These are phyloP conservation scores for Erucastrum elatum DNA, from an alignment of 345 rosid species.

Conservation along the genomic window DNA sequence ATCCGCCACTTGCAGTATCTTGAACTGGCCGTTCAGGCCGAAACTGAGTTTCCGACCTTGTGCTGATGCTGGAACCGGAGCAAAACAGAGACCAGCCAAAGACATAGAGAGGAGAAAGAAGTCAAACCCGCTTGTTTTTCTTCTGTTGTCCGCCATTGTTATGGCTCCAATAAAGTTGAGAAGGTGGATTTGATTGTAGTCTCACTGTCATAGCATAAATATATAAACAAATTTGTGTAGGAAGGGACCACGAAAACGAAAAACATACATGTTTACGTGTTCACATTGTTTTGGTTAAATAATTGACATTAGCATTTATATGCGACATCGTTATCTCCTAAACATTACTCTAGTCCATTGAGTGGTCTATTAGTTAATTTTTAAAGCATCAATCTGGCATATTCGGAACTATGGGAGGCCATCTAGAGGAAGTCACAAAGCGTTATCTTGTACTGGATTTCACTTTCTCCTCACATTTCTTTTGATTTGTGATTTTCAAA, in stretches of 20 bases:
- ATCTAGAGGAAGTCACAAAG: not conserved
- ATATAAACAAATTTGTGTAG: not conserved
- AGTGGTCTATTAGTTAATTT: not conserved
- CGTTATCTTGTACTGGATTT: not conserved
- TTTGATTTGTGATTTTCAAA: not conserved
- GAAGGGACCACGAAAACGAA: not conserved
- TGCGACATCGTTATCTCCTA: not conserved
- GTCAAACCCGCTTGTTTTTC: not conserved
- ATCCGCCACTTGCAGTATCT: slow-evolving; percentile 90
- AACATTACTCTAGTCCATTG: not conserved
- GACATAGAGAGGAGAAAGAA: slow-evolving; percentile 10
- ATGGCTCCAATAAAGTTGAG: not conserved
- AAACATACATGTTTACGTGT: no score
- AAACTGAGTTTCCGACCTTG: slow-evolving; percentile 52
- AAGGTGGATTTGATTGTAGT: not conserved
- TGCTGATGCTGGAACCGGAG: slow-evolving; percentile 20
- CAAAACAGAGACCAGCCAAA: slow-evolving; percentile 23
- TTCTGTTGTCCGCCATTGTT: slow-evolving; percentile 26
- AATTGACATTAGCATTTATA: not conserved
- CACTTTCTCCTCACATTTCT: not conserved
- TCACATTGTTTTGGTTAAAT: no score
- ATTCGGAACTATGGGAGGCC: not conserved
- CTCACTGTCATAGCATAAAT: not conserved
- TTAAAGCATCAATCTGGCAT: not conserved
- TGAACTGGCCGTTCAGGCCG: slow-evolving; percentile 58